These are phyloP conservation scores for Neofusicoccum sp. DNA, from an alignment of 2,329 filamentous ascomycete species.

Conservation along the genomic window DNA sequence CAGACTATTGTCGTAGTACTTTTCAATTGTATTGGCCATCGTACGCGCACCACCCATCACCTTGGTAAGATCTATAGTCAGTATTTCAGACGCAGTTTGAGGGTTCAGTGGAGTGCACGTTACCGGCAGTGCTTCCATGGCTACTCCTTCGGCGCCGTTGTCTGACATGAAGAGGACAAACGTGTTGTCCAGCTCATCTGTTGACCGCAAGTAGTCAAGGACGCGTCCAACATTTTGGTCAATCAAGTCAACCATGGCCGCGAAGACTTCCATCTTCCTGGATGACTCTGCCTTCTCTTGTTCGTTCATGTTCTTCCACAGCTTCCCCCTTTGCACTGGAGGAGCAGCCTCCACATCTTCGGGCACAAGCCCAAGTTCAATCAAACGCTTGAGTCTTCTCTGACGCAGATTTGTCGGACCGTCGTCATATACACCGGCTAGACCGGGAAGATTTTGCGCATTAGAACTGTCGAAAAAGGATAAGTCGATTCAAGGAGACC, in stretches of 20 bases:
- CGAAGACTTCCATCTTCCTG: slow-evolving; percentile 18
- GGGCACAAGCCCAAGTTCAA: slow-evolving; percentile 10
- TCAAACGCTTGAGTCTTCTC: slow-evolving; percentile 1
- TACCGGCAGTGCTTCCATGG: slow-evolving; percentile 15
- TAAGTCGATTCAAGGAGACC: too few species aligned
- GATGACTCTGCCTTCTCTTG: slow-evolving; percentile 9
- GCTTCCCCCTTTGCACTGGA: background rate
- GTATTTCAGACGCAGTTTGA: too few species aligned
- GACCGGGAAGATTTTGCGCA: too few species aligned
- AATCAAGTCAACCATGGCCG: slow-evolving; percentile 20
- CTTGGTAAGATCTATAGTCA: too few species aligned
- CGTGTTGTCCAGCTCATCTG: slow-evolving; percentile 20
- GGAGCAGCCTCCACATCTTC: slow-evolving; percentile 12
- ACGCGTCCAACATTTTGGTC: slow-evolving; percentile 10
- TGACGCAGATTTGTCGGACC: slow-evolving; percentile 5
- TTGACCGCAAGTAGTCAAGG: slow-evolving; percentile 1
- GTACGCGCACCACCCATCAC: background rate
- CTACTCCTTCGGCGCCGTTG: slow-evolving; percentile 21
- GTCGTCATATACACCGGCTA: slow-evolving; percentile 9
- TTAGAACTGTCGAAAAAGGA: too few species aligned
- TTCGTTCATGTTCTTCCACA: slow-evolving; percentile 10
- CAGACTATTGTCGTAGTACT: slow-evolving; percentile 20
- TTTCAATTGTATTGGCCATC: slow-evolving; percentile 9
- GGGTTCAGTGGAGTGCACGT: background rate
- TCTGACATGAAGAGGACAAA: slow-evolving; percentile 21